phyloP scores from a whole-genome alignment of 306 rosid species.

The Dicorynia guianensis region DNA sequence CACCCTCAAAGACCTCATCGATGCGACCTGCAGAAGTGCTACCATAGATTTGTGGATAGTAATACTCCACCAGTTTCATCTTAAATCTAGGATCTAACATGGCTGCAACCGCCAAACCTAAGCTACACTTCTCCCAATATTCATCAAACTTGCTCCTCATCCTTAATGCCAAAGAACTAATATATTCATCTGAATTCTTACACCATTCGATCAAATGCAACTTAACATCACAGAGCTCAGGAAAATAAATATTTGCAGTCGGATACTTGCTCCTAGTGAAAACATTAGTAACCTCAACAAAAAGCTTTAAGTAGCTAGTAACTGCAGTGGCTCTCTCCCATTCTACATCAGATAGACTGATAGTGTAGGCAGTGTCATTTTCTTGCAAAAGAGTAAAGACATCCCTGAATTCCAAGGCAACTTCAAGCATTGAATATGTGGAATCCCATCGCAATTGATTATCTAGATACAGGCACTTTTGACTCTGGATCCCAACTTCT shows the following conservation, averaged over 20 bases:
- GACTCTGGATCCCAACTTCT: conserved; percentile 71
- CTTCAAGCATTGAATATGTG: conserved; percentile 81
- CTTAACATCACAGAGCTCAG: conserved; percentile 90
- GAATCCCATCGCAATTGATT: conserved; percentile 79
- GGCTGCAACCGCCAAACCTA: conserved; percentile 90
- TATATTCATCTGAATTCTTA: conserved; percentile 75
- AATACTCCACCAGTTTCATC: conserved; percentile 91
- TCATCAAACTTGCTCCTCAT: conserved; percentile 89
- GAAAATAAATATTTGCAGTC: conserved; percentile 84
- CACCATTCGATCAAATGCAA: conserved; percentile 90
- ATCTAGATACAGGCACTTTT: conserved; percentile 66
- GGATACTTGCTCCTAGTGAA: conserved; percentile 67
- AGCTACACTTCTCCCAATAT: conserved; percentile 91
- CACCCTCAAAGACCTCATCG: conserved; percentile 70
- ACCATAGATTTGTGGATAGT: conserved; percentile 86
- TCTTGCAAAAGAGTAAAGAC: conserved; percentile 75
- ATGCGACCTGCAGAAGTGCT: conserved; percentile 63
- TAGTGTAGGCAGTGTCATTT: conserved; percentile 59
- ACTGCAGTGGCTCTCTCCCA: conserved; percentile 74
- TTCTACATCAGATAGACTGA: conserved; percentile 69
- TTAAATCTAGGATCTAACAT: conserved; percentile 95
- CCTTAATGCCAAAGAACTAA: conserved; percentile 71
- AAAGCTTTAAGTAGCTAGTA: conserved; percentile 76
- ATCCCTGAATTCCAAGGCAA: conserved; percentile 79
- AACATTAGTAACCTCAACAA: conserved; percentile 66